Evolutionary conservation across 345 rosid genomes (phyloP), one percentile per base, ranked within the genome.

Genomic region (Stellera chamaejasme): DNA sequence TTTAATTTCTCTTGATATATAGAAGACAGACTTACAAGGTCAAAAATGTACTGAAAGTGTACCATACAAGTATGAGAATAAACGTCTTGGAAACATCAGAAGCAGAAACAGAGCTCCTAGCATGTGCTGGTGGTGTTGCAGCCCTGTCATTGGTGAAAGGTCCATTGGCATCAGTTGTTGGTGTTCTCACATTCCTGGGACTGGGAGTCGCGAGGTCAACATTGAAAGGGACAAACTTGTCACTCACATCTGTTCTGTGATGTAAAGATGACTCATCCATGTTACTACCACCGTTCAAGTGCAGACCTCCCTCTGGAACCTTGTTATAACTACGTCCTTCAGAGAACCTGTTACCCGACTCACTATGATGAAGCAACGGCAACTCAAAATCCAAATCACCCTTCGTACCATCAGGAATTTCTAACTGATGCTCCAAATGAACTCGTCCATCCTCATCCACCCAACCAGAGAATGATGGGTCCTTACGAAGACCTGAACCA

Each of bases 41-140:
- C 84, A 94, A 82, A 80, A 94, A 83, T 47, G 99, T 94, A 85
- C 99, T 94, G 80, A 87, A 94, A 46, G 92, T 85, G 78, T 90
- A 94, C 99, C 99, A 94, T 56, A 90, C 85, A 74, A 94, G 95
- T 64, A 94, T 87, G 64, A 94, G 79, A 79, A 90, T 89, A 62
- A 94, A 66, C 52, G 97, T 94, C 74, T 87, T 94, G 66, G 87
- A 76, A 56, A 94, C 83, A 67, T 87, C 96, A 32, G 82, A 77
- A n/a, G 76, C 56, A 69, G 90, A 81, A 50, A 87, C 45, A 53
- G 53, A 60, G 62, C 70, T 72, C 63, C 55, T 73, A 10, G 78
- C 63, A 44, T 59, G 64, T 59, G 52, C 53, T 45, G 85, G 64
- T 67, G 65, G 45, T 15, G 61, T 69, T 42, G 70, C 64, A 13